Conservation (phyloP, 1,139 yeast genomes). For the Scheffersomyces stambukii region DNA sequence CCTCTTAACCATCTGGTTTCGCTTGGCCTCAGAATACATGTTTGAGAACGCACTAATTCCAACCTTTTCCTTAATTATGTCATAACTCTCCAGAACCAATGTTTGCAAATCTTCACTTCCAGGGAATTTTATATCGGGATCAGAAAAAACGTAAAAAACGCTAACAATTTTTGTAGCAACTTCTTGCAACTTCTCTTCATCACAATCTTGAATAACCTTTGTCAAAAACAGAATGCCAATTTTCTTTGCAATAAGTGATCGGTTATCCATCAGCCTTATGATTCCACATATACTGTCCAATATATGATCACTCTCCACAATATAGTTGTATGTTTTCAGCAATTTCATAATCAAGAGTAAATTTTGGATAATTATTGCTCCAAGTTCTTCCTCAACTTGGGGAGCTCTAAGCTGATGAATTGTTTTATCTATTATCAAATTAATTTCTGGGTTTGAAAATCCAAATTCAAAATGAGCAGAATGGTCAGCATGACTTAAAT, state of each 20-base stretch:
- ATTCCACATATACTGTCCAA: conserved; percentile 57
- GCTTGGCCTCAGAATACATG: conserved; percentile 61
- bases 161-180: conserved; percentile 49
- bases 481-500: no score
- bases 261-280: conserved; percentile 58
- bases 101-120: conserved; percentile 51
- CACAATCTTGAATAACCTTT: conserved; percentile 50
- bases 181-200: conserved; percentile 29
- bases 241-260: conserved; percentile 56
- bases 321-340: conserved; percentile 15
- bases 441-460: no score
- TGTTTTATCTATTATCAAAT: no score
- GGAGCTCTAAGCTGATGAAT: conserved; percentile 85
- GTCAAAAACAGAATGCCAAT: conserved; percentile 61
- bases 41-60: conserved; percentile 73
- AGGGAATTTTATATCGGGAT: conserved; percentile 36
- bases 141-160: conserved; percentile 57
- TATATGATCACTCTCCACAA: conserved; percentile 58
- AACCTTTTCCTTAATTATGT: conserved; percentile 61
- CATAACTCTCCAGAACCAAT: conserved; percentile 65
- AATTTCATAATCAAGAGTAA: conserved; percentile 50
- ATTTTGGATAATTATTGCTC: conserved; percentile 64
- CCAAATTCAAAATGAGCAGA: no score
- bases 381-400: conserved; percentile 58
- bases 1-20: conserved; percentile 56